Evolutionary conservation across 2,329 filamentous ascomycete genomes (phyloP).

Genomic region (Colletotrichum zoysiae): DNA sequence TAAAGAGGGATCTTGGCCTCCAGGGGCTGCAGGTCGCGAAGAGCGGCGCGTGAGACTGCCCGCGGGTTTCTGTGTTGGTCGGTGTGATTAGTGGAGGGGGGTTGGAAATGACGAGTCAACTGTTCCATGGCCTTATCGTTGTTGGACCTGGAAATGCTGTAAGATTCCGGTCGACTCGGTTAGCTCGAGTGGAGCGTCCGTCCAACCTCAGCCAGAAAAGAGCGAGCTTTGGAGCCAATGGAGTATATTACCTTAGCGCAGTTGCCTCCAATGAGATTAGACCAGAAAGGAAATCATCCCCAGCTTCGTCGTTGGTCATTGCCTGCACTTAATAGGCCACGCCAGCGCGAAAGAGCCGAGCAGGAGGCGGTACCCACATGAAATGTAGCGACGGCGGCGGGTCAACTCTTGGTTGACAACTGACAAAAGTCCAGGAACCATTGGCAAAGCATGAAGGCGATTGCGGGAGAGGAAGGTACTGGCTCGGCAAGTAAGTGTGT

Average conservation of each 20-base stretch:
- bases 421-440: not conserved
- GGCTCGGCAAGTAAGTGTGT: not conserved
- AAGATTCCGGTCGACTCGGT: slow-evolving; percentile 3
- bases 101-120: not conserved
- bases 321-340: not conserved
- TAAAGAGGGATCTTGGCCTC: slow-evolving; percentile 6
- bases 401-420: too few relatives aligned
- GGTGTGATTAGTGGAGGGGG: not conserved
- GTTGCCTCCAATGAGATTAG: slow-evolving; percentile 6
- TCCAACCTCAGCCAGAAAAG: not conserved
- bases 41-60: not conserved
- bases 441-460: not conserved
- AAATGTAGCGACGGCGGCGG: not conserved
- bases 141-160: slow-evolving; percentile 11
- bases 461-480: not conserved
- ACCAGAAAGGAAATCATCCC: slow-evolving; percentile 2
- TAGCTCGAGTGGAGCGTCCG: slow-evolving; percentile 13
- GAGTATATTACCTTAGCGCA: not conserved
- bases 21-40: slow-evolving; percentile 1
- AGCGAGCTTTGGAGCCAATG: not conserved
- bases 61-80: not conserved
- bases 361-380: not conserved
- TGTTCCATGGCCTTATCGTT: not conserved
- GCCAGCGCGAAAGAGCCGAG: not conserved
- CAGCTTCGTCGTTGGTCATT: not conserved